Evolutionary conservation across 192 early-diverging fungal genomes (phyloP), one percentile per base, ranked within the genome.

Genomic region (Dispira simplex): DNA sequence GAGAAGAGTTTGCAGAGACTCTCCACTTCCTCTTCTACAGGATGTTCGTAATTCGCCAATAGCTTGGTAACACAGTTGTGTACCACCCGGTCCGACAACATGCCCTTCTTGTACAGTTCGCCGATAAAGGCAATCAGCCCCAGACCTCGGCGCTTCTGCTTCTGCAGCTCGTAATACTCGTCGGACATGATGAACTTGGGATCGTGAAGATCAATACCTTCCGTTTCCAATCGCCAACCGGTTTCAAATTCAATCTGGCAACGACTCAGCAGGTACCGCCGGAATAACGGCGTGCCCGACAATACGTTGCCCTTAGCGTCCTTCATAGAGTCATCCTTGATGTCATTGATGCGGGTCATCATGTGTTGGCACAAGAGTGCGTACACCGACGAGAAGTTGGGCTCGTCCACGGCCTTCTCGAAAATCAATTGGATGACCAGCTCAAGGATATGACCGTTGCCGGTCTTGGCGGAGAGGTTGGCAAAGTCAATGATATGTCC

Each of bases 201-300:
- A 26, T 81, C 84, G 48, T 81, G 80, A 44, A 80, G 75, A 43
- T 81, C 81, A 53, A 81, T 69, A 25, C 75, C 71, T 26, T 89
- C 77, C 65, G 93, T 78, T 63, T 88, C 81, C 70, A 85, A 80
- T 74, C 92, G 96, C 81, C 86, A 90, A 53, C 87, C 89, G 43
- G 72, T 74, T 77, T 95, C 91, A 73, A 96, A 99, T 68, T 92
- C 97, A 63, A 86, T 84, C 74, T 99, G 97, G 78, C 94, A 97
- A 64, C 87, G 82, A 70, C 88, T 92, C 46, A 99, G 75, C 58
- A 99, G 77, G 54, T 90, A 85, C 58, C 88, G 85, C 71, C 97
- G 91, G 84, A 99, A 97, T 23, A 89, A 73, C 65, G 73, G 76
- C 25, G 78, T 79, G 63, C 84, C 83, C 11, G 69, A 52, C 39